These are phyloP conservation scores for Cyclanthera cordifolia DNA, from an alignment of 306 rosid genomes.

Conservation along the genomic window DNA sequence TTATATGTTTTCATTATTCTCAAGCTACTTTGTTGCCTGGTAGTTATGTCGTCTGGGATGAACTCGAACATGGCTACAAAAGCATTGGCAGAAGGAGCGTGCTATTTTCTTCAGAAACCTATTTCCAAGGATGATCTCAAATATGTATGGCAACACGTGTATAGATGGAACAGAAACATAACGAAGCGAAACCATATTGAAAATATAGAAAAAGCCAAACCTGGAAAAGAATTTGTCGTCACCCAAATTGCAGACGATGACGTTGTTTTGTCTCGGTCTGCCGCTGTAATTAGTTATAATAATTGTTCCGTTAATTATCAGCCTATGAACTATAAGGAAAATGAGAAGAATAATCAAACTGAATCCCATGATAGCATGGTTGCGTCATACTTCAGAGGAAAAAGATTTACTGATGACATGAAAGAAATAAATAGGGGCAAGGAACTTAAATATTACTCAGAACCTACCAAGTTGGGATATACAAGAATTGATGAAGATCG, in stretches of 20 bases:
- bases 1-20: neutral
- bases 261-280: neutral
- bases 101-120: conserved; percentile 39
- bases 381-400: neutral
- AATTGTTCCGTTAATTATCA: neutral
- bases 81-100: conserved; percentile 23
- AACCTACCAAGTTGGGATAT: neutral
- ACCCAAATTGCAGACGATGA: neutral
- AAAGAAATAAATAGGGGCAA: conserved; percentile 5
- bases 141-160: conserved; percentile 31
- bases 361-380: neutral
- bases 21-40: neutral
- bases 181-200: neutral
- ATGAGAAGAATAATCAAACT: neutral
- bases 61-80: conserved; percentile 5
- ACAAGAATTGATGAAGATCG: neutral
- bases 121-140: conserved; percentile 26
- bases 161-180: neutral
- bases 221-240: neutral
- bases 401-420: conserved; percentile 3
- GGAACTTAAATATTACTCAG: neutral
- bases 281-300: neutral
- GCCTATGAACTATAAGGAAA: neutral
- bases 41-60: conserved; percentile 24
- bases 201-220: neutral